Evolutionary conservation across 2,329 filamentous ascomycete species (phyloP).

Genomic region (Fusarium camptoceras): DNA sequence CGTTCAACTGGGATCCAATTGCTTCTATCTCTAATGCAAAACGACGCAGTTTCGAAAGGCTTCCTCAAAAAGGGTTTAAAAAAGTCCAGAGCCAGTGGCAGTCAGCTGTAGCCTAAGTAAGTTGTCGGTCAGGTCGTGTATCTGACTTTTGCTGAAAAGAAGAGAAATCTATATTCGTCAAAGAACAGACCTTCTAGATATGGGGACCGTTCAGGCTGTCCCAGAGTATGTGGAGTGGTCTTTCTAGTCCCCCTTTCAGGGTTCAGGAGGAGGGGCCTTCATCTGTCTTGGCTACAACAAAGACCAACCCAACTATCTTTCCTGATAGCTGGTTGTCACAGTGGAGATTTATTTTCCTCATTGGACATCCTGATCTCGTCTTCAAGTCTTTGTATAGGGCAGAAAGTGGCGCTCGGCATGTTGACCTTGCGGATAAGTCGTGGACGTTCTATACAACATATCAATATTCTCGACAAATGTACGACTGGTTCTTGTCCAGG

Average conservation of each 20-base stretch:
- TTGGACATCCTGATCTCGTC: neutral
- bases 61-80: neutral
- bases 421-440: slow-evolving; percentile 4
- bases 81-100: neutral
- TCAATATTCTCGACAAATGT: slow-evolving; percentile 4
- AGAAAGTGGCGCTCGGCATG: neutral
- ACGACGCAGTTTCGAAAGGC: neutral
- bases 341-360: neutral
- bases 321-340: neutral
- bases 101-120: neutral
- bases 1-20: neutral
- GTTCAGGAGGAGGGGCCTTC: neutral
- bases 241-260: neutral
- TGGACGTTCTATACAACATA: slow-evolving; percentile 9
- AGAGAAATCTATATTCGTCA: neutral
- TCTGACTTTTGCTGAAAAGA: neutral
- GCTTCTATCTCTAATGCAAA: neutral
- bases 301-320: slow-evolving; percentile 3
- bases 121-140: accelerated
- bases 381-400: slow-evolving; percentile 9
- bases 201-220: neutral
- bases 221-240: neutral
- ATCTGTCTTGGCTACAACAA: neutral
- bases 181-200: slow-evolving; percentile 5
- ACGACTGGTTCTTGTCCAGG: slow-evolving; percentile 2